Evolutionary conservation across 352 stramenopile genomes (phyloP).

Genomic region (Phytophthora sojae): DNA sequence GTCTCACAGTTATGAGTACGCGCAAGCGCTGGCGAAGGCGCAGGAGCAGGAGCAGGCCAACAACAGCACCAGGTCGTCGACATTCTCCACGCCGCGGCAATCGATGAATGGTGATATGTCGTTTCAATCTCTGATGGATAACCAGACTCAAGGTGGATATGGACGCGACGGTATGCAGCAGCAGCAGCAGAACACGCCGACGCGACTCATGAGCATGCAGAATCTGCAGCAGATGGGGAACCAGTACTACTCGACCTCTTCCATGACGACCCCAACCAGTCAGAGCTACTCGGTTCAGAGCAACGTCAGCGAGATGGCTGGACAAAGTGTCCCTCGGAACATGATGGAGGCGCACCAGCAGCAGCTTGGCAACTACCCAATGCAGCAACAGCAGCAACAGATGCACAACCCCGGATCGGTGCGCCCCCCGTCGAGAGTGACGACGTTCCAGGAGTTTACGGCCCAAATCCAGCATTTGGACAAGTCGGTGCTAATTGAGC

Average conservation of each 20-base stretch:
- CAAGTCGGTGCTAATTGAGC: constrained; percentile 68
- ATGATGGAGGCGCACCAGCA: constrained; percentile 36
- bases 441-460: constrained; percentile 69
- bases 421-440: constrained; percentile 34
- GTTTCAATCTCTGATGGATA: constrained; percentile 52
- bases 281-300: constrained; percentile 31
- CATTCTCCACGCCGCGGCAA: constrained; percentile 27
- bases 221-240: constrained; percentile 25
- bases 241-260: constrained; percentile 24
- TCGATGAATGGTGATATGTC: constrained; percentile 39
- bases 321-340: constrained; percentile 23
- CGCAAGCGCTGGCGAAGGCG: constrained; percentile 42
- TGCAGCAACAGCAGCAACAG: constrained; percentile 34
- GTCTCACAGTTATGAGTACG: constrained; percentile 40
- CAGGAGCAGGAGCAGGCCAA: constrained; percentile 28
- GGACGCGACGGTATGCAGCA: constrained; percentile 18
- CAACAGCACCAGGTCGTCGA: constrained; percentile 3
- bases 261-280: constrained; percentile 19
- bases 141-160: constrained; percentile 32
- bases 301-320: constrained; percentile 19
- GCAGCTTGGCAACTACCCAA: constrained; percentile 11
- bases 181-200: constrained; percentile 23
- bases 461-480: constrained; percentile 76
- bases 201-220: constrained; percentile 24
- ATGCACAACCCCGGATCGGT: constrained; percentile 41